Evolutionary conservation across 768 basidiomycete species (phyloP).

Genomic region (Mycena maculata): DNA sequence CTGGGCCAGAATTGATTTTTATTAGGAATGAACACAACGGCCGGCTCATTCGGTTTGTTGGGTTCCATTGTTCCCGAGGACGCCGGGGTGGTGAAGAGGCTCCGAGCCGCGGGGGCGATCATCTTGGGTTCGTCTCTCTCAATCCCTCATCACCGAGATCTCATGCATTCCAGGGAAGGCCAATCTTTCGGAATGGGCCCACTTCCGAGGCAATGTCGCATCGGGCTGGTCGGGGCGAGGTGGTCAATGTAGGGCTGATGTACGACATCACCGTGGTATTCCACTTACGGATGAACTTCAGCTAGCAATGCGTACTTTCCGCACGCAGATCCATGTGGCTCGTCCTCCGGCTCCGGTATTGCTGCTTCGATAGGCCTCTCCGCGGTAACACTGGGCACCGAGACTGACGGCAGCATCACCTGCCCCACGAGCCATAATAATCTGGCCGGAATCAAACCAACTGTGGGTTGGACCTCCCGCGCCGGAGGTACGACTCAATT

Average conservation of each 20-base stretch:
- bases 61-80: constrained; percentile 58
- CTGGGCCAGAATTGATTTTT: background rate
- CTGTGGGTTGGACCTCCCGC: constrained; percentile 67
- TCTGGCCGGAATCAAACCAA: constrained; percentile 70
- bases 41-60: constrained; percentile 56
- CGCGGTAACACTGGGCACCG: constrained; percentile 60
- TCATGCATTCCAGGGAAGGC: constrained; percentile 56
- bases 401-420: constrained; percentile 67
- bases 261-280: background rate
- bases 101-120: constrained; percentile 57
- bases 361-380: constrained; percentile 63
- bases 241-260: constrained; percentile 51
- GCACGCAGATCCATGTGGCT: constrained; percentile 65
- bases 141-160: background rate
- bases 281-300: background rate
- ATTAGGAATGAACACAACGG: constrained; percentile 59
- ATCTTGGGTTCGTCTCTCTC: constrained; percentile 47
- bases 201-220: constrained; percentile 58
- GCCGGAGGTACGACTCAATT: constrained; percentile 65
- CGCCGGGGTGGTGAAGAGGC: constrained; percentile 57
- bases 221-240: constrained; percentile 71
- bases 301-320: constrained; percentile 61
- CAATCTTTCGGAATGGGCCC: constrained; percentile 66
- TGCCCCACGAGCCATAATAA: constrained; percentile 66
- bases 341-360: constrained; percentile 69